These are phyloP conservation scores for Fusarium sacchari DNA, from an alignment of 2,329 filamentous ascomycete species.

Conservation along the genomic window DNA sequence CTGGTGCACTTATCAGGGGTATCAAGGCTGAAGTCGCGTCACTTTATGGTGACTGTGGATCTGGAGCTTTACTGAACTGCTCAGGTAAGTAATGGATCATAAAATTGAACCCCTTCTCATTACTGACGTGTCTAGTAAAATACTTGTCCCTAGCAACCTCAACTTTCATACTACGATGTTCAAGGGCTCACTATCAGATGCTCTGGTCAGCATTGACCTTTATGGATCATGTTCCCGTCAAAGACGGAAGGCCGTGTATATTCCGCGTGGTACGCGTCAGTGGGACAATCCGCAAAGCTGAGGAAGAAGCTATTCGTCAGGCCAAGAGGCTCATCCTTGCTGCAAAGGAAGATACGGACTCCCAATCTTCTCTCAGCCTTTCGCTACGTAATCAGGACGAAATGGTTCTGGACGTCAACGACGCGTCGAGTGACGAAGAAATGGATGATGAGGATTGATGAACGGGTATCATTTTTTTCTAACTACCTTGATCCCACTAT, in stretches of 20 bases:
- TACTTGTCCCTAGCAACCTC: slow-evolving; percentile 93
- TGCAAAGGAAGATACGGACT: slow-evolving; percentile 59
- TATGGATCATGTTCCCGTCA: slow-evolving; percentile 74
- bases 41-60: slow-evolving; percentile 90
- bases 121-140: slow-evolving; percentile 70
- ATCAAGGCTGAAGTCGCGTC: slow-evolving; percentile 76
- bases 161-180: slow-evolving; percentile 88
- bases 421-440: slow-evolving; percentile 57
- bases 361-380: slow-evolving; percentile 33
- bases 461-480: slow-evolving; percentile 68
- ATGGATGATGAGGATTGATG: slow-evolving; percentile 56
- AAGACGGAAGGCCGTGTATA: slow-evolving; percentile 73
- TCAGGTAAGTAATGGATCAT: slow-evolving; percentile 61
- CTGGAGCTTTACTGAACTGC: slow-evolving; percentile 77
- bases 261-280: slow-evolving; percentile 88
- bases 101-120: background rate
- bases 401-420: slow-evolving; percentile 55
- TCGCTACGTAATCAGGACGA: slow-evolving; percentile 45
- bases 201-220: slow-evolving; percentile 91
- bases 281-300: slow-evolving; percentile 91
- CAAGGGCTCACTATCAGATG: slow-evolving; percentile 83
- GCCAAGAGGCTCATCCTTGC: slow-evolving; percentile 77
- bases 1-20: slow-evolving; percentile 71
- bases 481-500: slow-evolving; percentile 77
- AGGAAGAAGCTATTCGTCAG: slow-evolving; percentile 86